Evolutionary conservation across 208 protist species (phyloP), one percentile per base, ranked within the genome.

Genomic region (Acanthamoeba royreba): DNA sequence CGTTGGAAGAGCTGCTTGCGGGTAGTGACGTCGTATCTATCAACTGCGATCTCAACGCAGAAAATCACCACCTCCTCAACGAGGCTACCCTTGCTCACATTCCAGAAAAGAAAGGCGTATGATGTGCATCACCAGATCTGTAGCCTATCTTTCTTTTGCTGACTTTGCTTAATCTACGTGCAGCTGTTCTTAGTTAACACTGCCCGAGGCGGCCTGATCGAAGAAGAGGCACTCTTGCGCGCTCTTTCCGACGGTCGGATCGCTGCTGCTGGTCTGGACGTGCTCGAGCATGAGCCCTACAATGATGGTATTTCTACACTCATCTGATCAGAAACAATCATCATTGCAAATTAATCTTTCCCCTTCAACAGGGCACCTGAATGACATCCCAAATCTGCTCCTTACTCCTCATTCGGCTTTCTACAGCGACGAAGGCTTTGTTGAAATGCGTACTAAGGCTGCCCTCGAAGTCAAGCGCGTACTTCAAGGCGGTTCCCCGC

Each of bases 261-360:
- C 19, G 25, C 13, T 4, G 85, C 47, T 7, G 85, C 85, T 1
- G 85, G 46, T 40, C 49, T 91, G 25, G 85, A 91, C 25, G 85
- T 91, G n/a, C 85, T 74, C 33, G 85, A 91, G 28, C 17, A 91
- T 4, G 85, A 91, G 85, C 85, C 85, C 58, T 91, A 91, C 42
- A 63, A 25, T 25, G 85, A 74, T 31, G 72, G 72, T 72, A 35
- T 28, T 8, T 25, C 55, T 66, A n/a, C n/a, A n/a, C n/a, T 66
- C 33, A 17, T 66, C 55, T 66, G 25, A 17, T 25, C 55, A 66
- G 11, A 66, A 28, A 55, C 55, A 66, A 17, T 66, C 49, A 19
- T 55, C 49, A 19, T 55, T 9, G 49, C 49, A 9, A 55, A 19
- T 19, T 19, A 55, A 19, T 19, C 49, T 55, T 55, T 19, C 49